Percentiles rank a stretch among this genome's conserved stretches.
Evolutionary conservation across 345 rosid species (phyloP).

Genomic region (Salix brachista): DNA sequence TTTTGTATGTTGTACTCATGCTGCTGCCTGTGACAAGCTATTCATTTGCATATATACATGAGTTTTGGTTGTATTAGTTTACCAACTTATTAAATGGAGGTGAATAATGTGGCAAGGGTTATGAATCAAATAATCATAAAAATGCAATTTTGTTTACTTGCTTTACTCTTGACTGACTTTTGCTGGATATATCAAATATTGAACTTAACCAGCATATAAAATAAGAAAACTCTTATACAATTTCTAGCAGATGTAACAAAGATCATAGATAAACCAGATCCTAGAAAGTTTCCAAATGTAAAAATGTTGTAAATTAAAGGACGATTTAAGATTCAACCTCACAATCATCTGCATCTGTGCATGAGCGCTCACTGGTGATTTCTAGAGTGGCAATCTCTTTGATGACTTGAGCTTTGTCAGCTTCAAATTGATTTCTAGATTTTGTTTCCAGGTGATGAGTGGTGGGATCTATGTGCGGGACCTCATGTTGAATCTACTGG

Average conservation of each 20-base stretch:
- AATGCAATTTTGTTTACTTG: background rate
- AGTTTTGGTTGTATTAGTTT: background rate
- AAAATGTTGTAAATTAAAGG: background rate
- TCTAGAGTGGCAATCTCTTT: conserved; percentile 32
- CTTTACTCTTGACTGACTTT: background rate
- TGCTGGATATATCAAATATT: background rate
- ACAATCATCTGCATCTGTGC: conserved; percentile 15
- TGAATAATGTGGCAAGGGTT: background rate
- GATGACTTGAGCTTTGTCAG: conserved; percentile 34
- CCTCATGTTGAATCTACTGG: conserved; percentile 95
- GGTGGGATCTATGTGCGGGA: conserved; percentile 99
- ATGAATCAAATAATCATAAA: background rate
- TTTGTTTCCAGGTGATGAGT: conserved; percentile 62
- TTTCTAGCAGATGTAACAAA: background rate
- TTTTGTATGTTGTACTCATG: background rate
- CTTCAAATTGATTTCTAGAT: conserved; percentile 39
- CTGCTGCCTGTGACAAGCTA: too few relatives aligned
- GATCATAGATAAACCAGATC: background rate
- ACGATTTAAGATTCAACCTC: conserved; percentile 5
- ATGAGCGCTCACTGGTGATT: conserved; percentile 13
- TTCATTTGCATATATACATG: too few relatives aligned
- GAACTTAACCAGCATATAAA: background rate
- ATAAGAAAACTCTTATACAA: background rate
- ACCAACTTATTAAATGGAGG: background rate
- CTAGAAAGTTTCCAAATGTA: background rate